Percentiles rank a stretch among this genome's conserved stretches.
These are phyloP conservation scores for Thelonectria olida DNA, from an alignment of 2,329 filamentous ascomycete species.

Conservation along the genomic window DNA sequence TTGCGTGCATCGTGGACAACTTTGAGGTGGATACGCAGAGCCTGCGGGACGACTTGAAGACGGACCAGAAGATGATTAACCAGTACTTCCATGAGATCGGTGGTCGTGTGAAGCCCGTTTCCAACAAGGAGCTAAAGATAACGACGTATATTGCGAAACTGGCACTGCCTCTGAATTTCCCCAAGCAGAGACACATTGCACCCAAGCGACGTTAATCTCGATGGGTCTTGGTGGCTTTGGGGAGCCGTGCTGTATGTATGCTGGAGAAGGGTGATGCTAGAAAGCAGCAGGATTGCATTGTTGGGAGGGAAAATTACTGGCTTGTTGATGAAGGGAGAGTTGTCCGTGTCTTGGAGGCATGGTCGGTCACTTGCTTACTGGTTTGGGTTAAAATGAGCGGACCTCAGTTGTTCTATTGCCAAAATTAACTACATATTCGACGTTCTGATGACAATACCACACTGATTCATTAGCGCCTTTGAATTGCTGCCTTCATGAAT, in stretches of 20 bases:
- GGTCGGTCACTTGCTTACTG: not conserved
- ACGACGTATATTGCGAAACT: constrained; percentile 71
- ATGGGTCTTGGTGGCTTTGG: not conserved
- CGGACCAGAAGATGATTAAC: constrained; percentile 76
- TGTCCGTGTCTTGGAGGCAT: not conserved
- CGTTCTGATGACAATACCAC: too few species aligned
- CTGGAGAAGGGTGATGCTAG: not conserved
- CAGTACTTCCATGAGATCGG: constrained; percentile 82
- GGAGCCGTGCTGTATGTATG: not conserved
- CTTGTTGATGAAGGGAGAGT: too few species aligned
- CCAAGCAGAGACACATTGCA: constrained; percentile 62
- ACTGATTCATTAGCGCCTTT: constrained; percentile 8
- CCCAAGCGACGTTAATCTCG: constrained; percentile 37
- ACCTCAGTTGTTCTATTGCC: not conserved
- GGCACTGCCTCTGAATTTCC: constrained; percentile 83
- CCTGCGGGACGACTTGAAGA: constrained; percentile 74
- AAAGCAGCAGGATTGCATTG: not conserved
- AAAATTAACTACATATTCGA: not conserved
- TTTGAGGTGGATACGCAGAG: constrained; percentile 77
- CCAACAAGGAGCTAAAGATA: constrained; percentile 69
- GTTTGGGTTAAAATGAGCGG: constrained; percentile 6
- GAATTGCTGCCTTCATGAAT: not conserved
- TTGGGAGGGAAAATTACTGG: not conserved
- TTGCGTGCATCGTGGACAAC: constrained; percentile 77
- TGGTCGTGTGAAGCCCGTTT: constrained; percentile 69